Percentiles rank a stretch among this genome's conserved stretches.
Evolutionary conservation across 2,329 filamentous ascomycete genomes (phyloP).

Genomic region (Corniculantispora saksenae): DNA sequence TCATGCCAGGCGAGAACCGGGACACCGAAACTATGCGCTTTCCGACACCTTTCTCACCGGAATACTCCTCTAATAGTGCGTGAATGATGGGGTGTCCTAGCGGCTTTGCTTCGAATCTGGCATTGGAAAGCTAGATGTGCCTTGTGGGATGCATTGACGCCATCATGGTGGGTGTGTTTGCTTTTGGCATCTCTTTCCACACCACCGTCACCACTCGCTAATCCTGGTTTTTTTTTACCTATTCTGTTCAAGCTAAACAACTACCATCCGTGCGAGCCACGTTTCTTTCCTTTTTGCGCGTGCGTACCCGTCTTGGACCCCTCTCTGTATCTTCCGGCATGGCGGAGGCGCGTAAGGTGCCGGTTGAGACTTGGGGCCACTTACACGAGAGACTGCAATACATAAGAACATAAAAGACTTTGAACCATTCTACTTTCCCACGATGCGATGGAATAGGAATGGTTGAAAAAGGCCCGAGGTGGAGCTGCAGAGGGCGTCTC

Average conservation of each 20-base stretch:
- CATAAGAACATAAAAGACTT: background rate
- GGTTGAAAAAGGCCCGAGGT: background rate
- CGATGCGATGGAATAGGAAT: background rate
- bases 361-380: background rate
- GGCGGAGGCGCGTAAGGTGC: conserved; percentile 4
- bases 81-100: background rate
- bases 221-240: background rate
- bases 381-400: background rate
- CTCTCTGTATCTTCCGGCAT: conserved; percentile 5
- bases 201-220: background rate
- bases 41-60: no score
- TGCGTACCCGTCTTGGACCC: conserved; percentile 6
- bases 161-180: background rate
- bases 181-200: conserved; percentile 16
- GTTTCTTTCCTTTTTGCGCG: background rate
- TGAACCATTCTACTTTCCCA: background rate
- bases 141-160: background rate
- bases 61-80: no score
- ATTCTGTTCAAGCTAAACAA: no score
- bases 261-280: conserved; percentile 9
- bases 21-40: no score
- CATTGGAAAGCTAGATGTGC: background rate
- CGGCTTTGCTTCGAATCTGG: background rate
- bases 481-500: background rate
- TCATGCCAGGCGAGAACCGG: background rate